Conservation (phyloP, 768 basidiomycete species). For the Naganishia randhawae region DNA sequence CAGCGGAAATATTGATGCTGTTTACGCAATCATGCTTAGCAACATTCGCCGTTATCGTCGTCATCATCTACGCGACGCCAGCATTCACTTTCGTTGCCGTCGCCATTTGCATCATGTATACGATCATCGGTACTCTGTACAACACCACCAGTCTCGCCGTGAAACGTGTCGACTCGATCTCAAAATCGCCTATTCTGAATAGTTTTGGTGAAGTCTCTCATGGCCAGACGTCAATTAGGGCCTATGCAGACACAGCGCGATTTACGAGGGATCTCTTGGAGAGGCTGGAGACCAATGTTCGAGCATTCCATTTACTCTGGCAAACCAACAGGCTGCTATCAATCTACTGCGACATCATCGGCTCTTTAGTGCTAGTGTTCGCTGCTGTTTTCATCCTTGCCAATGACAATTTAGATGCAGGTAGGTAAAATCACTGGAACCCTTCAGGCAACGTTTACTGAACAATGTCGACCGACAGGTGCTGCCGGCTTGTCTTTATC, state of each 20-base stretch:
- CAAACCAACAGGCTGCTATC: slow-evolving; percentile 48
- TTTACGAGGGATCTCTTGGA: slow-evolving; percentile 50
- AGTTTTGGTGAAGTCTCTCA: slow-evolving; percentile 51
- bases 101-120: slow-evolving; percentile 47
- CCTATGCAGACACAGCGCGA: slow-evolving; percentile 52
- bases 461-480: slow-evolving; percentile 1
- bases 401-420: slow-evolving; percentile 47
- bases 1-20: slow-evolving; percentile 23
- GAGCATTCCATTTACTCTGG: slow-evolving; percentile 53
- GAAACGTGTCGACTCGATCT: slow-evolving; percentile 50
- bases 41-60: slow-evolving; percentile 46
- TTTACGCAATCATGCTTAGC: slow-evolving; percentile 37
- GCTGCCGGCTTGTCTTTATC: slow-evolving; percentile 45
- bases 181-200: slow-evolving; percentile 50
- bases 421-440: slow-evolving; percentile 24
- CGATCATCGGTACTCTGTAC: slow-evolving; percentile 50
- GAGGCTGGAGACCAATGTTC: slow-evolving; percentile 51
- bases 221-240: slow-evolving; percentile 52
- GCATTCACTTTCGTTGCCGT: slow-evolving; percentile 47
- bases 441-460: background rate
- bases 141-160: slow-evolving; percentile 51
- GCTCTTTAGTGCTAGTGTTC: slow-evolving; percentile 50
- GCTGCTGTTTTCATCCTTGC: slow-evolving; percentile 50
- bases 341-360: slow-evolving; percentile 49
- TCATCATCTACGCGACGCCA: slow-evolving; percentile 49